Evolutionary conservation across 1,284 basidiomycete species (phyloP).

Genomic region (Malassezia nana): DNA sequence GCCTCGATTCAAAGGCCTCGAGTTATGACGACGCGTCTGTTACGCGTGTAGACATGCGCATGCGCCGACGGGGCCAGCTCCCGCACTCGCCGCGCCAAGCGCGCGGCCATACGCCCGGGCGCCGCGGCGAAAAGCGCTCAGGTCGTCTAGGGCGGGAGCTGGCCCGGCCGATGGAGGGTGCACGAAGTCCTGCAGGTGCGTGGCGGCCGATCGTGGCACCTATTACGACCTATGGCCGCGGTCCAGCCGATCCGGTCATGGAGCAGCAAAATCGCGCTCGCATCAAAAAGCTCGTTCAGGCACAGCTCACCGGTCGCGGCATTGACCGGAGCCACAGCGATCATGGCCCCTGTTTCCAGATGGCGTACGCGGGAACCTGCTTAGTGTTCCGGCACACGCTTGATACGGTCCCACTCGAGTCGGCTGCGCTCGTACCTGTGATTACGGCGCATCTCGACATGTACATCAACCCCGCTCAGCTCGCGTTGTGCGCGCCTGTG

Average conservation of each 20-base stretch:
- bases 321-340: constrained; percentile 16
- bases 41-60: constrained; percentile 1
- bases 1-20: constrained; percentile 1
- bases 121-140: constrained; percentile 13
- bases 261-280: constrained; percentile 17
- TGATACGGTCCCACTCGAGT: background rate
- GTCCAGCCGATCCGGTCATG: background rate
- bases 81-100: background rate
- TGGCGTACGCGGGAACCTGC: constrained; percentile 14
- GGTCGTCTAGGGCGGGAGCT: background rate
- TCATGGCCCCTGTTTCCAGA: constrained; percentile 11
- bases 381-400: constrained; percentile 12
- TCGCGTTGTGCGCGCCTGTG: constrained; percentile 12
- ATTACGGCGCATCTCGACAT: constrained; percentile 15
- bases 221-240: background rate
- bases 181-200: background rate
- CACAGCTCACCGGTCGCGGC: constrained; percentile 23
- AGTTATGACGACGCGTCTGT: constrained; percentile 17
- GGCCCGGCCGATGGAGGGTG: background rate
- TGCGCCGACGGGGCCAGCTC: constrained; percentile 9
- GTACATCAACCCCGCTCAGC: constrained; percentile 12
- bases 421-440: background rate
- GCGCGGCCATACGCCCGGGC: constrained; percentile 6
- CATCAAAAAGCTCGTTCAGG: constrained; percentile 28
- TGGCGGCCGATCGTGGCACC: background rate